phyloP scores from a whole-genome alignment of 163 green algal genomes.

The Chlamydomonas reinhardtii region DNA sequence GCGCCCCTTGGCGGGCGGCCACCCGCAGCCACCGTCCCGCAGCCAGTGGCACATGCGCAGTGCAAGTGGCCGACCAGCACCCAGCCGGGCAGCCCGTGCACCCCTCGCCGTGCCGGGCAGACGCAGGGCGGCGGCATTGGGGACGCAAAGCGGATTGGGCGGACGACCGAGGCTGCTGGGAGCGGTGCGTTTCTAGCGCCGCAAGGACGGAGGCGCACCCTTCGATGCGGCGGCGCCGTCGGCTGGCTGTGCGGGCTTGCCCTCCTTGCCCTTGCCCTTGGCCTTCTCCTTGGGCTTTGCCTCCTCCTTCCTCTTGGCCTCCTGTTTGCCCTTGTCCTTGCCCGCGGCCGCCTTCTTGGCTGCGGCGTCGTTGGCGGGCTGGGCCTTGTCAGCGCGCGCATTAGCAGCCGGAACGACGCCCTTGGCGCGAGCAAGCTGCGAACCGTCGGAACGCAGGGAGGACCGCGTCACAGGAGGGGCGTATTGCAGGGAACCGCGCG shows the following conservation, averaged over 20 bases:
- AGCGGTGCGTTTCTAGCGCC: neutral
- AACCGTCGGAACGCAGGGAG: neutral
- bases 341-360: neutral
- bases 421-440: neutral
- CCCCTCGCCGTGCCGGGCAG: no score
- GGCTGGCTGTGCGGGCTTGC: neutral
- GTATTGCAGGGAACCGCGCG: no score
- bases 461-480: neutral
- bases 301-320: neutral
- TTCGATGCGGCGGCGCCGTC: neutral
- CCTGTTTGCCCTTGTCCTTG: neutral
- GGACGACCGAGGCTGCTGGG: neutral
- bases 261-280: neutral
- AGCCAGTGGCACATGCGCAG: no score
- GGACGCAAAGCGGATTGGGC: neutral
- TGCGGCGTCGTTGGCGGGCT: neutral
- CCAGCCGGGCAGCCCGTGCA: no score
- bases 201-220: neutral
- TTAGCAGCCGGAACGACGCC: neutral
- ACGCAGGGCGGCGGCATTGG: neutral
- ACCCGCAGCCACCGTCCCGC: no score
- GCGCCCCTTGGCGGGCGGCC: no score
- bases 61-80: no score
- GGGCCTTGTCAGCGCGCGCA: neutral
- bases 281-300: neutral